Percentiles rank a stretch among this genome's conserved stretches.
Conservation (phyloP, 2,329 filamentous ascomycete species). For the Teratosphaeriaceae sp. region DNA sequence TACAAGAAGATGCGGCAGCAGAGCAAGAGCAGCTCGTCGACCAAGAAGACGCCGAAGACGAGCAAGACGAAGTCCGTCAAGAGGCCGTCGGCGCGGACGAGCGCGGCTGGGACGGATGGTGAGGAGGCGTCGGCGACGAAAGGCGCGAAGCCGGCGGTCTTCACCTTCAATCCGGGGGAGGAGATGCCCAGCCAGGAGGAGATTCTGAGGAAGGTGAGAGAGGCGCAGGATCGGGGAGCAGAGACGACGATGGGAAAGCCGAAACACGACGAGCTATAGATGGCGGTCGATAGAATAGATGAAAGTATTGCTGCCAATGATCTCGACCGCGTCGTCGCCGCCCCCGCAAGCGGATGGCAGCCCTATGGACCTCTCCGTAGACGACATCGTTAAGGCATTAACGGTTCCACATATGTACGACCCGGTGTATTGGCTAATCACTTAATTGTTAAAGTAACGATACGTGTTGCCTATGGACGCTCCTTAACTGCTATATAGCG, state of each 20-base stretch:
- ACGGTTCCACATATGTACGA: no score
- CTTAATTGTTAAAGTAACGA: no score
- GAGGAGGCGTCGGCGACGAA: conserved; percentile 27
- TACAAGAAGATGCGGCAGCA: conserved; percentile 55
- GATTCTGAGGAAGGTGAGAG: conserved; percentile 16
- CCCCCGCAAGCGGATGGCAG: no score
- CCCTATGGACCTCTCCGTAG: no score
- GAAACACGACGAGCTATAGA: conserved; percentile 15
- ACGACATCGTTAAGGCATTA: no score
- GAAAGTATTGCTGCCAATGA: neutral
- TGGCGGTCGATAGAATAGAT: conserved; percentile 3
- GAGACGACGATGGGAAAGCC: neutral
- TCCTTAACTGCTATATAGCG: no score
- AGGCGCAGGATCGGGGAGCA: conserved; percentile 18
- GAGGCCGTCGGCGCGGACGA: conserved; percentile 22
- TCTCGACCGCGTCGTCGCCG: neutral
- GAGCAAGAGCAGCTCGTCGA: conserved; percentile 29
- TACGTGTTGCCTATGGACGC: no score
- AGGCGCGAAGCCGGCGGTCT: conserved; percentile 10
- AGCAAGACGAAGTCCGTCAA: conserved; percentile 22
- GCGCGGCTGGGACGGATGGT: conserved; percentile 9
- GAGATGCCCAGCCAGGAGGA: conserved; percentile 23
- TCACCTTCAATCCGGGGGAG: conserved; percentile 14
- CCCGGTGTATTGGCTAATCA: no score
- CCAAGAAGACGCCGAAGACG: conserved; percentile 7